Base-by-base conservation (phyloP, 2,329 filamentous ascomycete species). In the Rhexocercosporidium sp. region DNA sequence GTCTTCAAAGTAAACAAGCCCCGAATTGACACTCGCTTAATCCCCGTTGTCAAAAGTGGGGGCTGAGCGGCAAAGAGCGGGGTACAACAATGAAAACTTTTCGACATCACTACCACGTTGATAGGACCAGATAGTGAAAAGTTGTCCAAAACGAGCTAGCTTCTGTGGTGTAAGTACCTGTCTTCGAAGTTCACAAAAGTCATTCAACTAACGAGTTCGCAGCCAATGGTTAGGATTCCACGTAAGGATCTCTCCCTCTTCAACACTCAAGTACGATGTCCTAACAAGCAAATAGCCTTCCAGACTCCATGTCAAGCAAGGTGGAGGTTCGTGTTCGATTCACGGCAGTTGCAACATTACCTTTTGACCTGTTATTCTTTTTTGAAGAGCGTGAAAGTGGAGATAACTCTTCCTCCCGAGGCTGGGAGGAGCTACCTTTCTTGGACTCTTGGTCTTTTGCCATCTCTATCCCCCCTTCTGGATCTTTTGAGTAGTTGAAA, bases 301-400 rank as follows among this genome's bases (percentile, higher is more conserved):
- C 56, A 59, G 37, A 44, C 37, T 20, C 47, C 18, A 14, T 8
- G 1, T 44, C 41, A 46, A 44, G 56, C 27, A 44, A 59, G 56
- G 56, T 59, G 56, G 56, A 59, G 56, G 56, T 59, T 59, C 56
- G 56, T 59, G 56, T 59, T 59, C 56, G 56, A 59, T 59, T 59
- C 56, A 59, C 56, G 56, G 56, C 56, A 29, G 56, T 59, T 59
- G 56, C 56, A 59, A 1, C 31, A 14, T 46, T 2, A 3, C 16
- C 11, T 20, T 31, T 46, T 59, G 29, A 31, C 25, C 7, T 14
- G 3, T 51, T 51, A 7, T 8, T 27, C 27, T 51, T 12, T 51
- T 51, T 27, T 3, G 3, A n/a, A 22, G 18, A 22, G 34, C 25
- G 34, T 3, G 20, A 27, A 27, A 59, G 34, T 59, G 34, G 54